Conservation (phyloP, 257 asterid genomes). For the Rauvolfia tetraphylla region DNA sequence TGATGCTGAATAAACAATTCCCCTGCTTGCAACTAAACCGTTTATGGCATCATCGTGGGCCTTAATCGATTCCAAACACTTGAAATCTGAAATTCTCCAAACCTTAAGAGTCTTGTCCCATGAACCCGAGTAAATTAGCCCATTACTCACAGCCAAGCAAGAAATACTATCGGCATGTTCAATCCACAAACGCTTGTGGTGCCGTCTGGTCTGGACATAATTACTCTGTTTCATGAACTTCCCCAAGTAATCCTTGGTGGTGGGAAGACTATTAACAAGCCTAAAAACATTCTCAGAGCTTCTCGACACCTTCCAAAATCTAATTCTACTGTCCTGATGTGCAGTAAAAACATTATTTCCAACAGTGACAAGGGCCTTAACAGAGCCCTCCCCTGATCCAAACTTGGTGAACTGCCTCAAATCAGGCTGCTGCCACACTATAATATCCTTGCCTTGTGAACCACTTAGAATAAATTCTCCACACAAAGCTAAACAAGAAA, state of each 20-base stretch:
- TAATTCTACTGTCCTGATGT: constrained; percentile 67
- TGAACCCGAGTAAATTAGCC: constrained; percentile 77
- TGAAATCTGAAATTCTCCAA: constrained; percentile 77
- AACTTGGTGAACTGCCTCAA: constrained; percentile 66
- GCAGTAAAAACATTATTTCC: constrained; percentile 85
- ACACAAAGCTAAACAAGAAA: constrained; percentile 72
- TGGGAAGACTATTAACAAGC: constrained; percentile 67
- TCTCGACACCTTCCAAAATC: constrained; percentile 82
- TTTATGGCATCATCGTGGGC: constrained; percentile 90
- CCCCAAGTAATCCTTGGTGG: constrained; percentile 69
- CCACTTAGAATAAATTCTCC: constrained; percentile 94
- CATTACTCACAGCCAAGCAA: constrained; percentile 55
- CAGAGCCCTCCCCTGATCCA: constrained; percentile 85
- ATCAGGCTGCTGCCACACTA: constrained; percentile 97
- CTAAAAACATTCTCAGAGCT: constrained; percentile 69
- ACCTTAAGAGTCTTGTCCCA: constrained; percentile 88
- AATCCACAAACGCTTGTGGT: constrained; percentile 77
- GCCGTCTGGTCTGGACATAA: constrained; percentile 65
- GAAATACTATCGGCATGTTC: constrained; percentile 88
- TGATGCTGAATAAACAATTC: constrained; percentile 65
- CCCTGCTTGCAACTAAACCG: constrained; percentile 38
- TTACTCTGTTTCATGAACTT: constrained; percentile 89
- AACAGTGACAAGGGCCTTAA: constrained; percentile 53
- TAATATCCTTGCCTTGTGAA: constrained; percentile 77
- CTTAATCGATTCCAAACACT: constrained; percentile 74